Evolutionary conservation across 2,329 filamentous ascomycete species (phyloP), one percentile per base, ranked within the genome.

Genomic region (Alternaria sp.): DNA sequence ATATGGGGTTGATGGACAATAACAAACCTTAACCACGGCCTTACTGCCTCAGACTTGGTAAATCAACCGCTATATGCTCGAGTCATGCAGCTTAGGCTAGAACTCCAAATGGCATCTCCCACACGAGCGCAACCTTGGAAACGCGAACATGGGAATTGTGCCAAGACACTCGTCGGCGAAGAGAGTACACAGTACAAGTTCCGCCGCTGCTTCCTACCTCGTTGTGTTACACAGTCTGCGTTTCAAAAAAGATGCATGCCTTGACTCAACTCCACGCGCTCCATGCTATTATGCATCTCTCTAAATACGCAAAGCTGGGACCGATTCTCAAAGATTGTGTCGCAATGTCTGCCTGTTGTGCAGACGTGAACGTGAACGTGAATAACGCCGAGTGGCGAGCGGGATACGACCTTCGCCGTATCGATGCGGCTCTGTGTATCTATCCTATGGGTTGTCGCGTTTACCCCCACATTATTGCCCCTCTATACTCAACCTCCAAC

Each of bases 381-480:
- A 40, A 23, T 40, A 40, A 40, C 17, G 21, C 17, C 17, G 17
- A 21, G 44, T 46, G 21, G 44, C 44, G 17, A 24, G 44, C 29
- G 44, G 44, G 31, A 46, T 46, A 46, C 44, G 44, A 14, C 44
- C 17, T 46, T 29, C 17, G 2, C 31, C 44, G 44, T 46, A 46
- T 46, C 29, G 17, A 40, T 40, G 23, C 37, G 21, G 2, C 21
- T 21, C 21, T 46, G 44, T 31, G 44, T 48, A 48, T 40, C 21
- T 48, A 48, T 40, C 21, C 37, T 23, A 4, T 36, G 31, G 17
- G 13, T 26, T 48, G 31, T 48, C 44, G 13, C 28, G 17, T 41
- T 42, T 34, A 41, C 49, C 53, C 51, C 53, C 53, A 56, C 53
- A 44, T 44, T 44, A 24, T 34, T 56, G 53, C 53, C 53, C 53